Percentiles rank a stretch among this genome's conserved stretches.
phyloP scores from a whole-genome alignment of 176 grass and related monocot species.

The Aegilops bicornis region DNA sequence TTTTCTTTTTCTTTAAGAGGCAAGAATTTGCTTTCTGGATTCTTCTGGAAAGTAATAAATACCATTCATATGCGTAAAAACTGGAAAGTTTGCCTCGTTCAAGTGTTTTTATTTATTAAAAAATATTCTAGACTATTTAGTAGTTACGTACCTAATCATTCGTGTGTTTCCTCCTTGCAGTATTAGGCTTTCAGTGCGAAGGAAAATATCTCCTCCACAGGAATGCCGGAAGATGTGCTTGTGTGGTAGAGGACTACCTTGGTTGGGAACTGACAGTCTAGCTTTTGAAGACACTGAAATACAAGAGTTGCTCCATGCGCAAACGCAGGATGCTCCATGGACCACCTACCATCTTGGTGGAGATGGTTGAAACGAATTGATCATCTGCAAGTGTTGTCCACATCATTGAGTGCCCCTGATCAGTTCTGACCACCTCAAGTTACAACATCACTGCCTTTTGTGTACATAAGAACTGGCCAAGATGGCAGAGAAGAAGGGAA shows the following conservation, averaged over 20 bases:
- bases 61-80: not conserved
- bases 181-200: conserved; percentile 31
- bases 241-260: conserved; percentile 45
- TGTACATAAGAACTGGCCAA: not conserved
- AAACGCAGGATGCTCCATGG: conserved; percentile 20
- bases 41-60: not conserved
- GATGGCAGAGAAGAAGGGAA: conserved; percentile 71
- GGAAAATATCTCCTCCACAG: conserved; percentile 40
- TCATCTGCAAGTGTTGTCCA: not conserved
- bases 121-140: not conserved
- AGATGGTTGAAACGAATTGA: conserved; percentile 52
- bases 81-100: not conserved
- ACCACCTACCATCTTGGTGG: conserved; percentile 43
- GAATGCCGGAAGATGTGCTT: conserved; percentile 94
- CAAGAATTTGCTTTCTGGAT: not conserved
- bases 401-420: not conserved
- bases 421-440: not conserved
- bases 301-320: conserved; percentile 27
- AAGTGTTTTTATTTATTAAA: no score
- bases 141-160: not conserved
- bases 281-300: conserved; percentile 46
- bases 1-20: not conserved
- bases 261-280: conserved; percentile 22
- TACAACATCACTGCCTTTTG: not conserved
- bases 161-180: conserved; percentile 1